Percentiles rank a stretch among this genome's conserved stretches.
Conservation (phyloP, 2,329 filamentous ascomycete species). For the Tolypocladium ovalisporum region DNA sequence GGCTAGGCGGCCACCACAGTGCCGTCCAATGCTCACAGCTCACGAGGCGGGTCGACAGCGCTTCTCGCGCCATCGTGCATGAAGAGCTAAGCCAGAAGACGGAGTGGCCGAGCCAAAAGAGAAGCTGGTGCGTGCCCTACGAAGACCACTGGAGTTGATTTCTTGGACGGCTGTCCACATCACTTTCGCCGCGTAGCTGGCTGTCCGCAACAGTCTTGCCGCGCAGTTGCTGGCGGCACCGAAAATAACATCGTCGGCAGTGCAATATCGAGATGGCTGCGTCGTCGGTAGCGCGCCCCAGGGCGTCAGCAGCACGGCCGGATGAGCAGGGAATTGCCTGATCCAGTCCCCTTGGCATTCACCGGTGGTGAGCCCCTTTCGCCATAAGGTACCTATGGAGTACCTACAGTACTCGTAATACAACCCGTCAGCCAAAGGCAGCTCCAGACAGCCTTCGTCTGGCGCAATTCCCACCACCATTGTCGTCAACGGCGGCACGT, state of each 20-base stretch:
- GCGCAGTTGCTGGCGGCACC: background rate
- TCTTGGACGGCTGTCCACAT: too few species aligned
- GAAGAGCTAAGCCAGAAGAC: background rate
- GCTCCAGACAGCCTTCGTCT: background rate
- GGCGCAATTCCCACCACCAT: background rate
- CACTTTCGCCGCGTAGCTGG: background rate
- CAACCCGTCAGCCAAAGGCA: background rate
- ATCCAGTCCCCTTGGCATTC: background rate
- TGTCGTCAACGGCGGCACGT: too few species aligned
- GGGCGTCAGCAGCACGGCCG: background rate
- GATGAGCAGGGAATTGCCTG: background rate
- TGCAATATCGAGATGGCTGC: background rate
- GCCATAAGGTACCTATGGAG: background rate
- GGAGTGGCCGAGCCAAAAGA: background rate
- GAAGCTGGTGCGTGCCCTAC: too few species aligned
- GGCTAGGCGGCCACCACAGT: background rate
- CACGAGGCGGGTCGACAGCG: background rate
- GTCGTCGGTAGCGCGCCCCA: background rate
- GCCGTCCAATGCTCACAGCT: background rate
- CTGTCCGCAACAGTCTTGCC: too few species aligned
- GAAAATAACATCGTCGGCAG: background rate
- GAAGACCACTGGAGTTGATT: too few species aligned
- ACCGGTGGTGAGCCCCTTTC: background rate
- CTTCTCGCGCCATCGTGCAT: background rate
- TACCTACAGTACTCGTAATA: background rate